Percentiles rank a stretch among this genome's conserved stretches.
phyloP scores from a whole-genome alignment of 176 grass and related monocot species.

The Juncus effusus region DNA sequence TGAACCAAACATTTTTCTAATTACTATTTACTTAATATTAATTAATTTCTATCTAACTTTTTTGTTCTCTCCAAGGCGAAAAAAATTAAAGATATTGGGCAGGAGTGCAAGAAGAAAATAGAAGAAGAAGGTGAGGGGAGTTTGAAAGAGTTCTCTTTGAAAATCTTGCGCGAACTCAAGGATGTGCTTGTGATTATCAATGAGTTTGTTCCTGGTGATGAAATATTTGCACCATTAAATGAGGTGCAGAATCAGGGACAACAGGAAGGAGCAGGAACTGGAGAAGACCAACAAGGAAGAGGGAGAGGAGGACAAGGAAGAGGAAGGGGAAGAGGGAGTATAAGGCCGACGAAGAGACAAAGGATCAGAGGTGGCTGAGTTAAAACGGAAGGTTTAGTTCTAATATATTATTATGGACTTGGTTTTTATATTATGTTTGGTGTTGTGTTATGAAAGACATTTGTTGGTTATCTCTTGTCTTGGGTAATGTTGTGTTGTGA shows the following conservation, averaged over 20 bases:
- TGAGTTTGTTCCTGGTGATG: not conserved
- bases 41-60: not conserved
- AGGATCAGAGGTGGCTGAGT: conserved; percentile 16
- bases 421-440: not conserved
- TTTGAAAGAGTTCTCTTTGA: not conserved
- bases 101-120: conserved; percentile 1
- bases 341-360: conserved; percentile 39
- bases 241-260: too few relatives aligned
- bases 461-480: not conserved
- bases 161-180: not conserved
- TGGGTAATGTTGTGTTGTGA: not conserved
- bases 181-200: not conserved
- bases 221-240: not conserved
- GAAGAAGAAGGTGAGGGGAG: not conserved
- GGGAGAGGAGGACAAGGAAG: conserved; percentile 29
- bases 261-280: too few relatives aligned
- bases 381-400: too few relatives aligned
- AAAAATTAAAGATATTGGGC: not conserved
- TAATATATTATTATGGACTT: too few relatives aligned
- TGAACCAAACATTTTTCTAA: not conserved
- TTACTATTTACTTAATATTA: not conserved
- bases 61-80: conserved; percentile 1
- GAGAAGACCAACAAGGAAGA: too few relatives aligned
- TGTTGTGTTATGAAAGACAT: not conserved
- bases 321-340: conserved; percentile 21